A percentile compares a stretch with the other conserved stretches of the same genome.
phyloP scores from a whole-genome alignment of 2,329 filamentous ascomycete species.

The Claviceps spartinae region DNA sequence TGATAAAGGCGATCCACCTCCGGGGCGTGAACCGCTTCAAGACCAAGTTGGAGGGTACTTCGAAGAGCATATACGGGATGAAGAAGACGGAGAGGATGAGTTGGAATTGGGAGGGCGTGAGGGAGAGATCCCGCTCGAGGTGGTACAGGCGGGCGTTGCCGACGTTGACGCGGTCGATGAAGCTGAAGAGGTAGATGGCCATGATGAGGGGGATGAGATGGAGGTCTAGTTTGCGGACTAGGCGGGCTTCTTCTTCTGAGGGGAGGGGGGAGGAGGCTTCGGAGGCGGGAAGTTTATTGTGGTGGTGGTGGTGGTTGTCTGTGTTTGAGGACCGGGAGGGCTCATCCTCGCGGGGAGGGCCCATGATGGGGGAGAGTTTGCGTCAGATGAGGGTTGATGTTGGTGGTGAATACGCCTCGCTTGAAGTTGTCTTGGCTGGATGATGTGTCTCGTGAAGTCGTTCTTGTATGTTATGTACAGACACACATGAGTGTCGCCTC shows the following conservation, averaged over 20 bases:
- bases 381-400: too few relatives aligned
- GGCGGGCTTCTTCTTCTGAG: constrained; percentile 5
- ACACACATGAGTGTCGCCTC: too few relatives aligned
- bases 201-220: constrained; percentile 54
- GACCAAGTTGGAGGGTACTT: constrained; percentile 52
- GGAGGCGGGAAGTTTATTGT: too few relatives aligned
- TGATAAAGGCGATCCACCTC: constrained; percentile 52
- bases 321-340: background rate
- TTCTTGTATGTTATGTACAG: too few relatives aligned
- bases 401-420: too few relatives aligned
- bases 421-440: too few relatives aligned
- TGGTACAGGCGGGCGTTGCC: constrained; percentile 56
- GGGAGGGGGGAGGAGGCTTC: too few relatives aligned
- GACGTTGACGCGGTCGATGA: constrained; percentile 63
- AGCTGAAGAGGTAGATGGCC: constrained; percentile 60
- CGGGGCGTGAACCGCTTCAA: constrained; percentile 49
- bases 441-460: too few relatives aligned
- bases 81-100: constrained; percentile 53
- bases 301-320: background rate
- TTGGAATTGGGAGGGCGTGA: constrained; percentile 54
- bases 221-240: constrained; percentile 51
- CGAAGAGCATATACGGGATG: constrained; percentile 48
- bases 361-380: background rate
- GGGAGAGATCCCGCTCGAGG: constrained; percentile 47
- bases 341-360: background rate